Evolutionary conservation across 2,329 filamentous ascomycete genomes (phyloP).

Genomic region (Camillea tinctor): DNA sequence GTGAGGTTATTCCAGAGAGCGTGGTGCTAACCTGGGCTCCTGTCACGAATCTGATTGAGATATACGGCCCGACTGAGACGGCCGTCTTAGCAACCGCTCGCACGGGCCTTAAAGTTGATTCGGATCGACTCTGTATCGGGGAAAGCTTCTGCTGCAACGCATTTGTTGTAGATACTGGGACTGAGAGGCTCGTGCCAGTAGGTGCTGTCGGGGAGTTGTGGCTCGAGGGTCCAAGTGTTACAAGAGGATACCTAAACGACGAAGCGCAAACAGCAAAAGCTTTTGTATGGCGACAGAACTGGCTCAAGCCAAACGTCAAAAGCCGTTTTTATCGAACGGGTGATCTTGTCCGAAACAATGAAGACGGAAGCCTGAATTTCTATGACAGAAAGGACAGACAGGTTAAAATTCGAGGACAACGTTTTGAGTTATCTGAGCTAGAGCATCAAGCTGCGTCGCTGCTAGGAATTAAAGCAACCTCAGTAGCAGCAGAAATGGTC

Average conservation of each 20-base stretch:
- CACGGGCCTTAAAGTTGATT: not conserved
- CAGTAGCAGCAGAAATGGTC: not conserved
- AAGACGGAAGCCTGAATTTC: not conserved
- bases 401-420: not conserved
- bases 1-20: not conserved
- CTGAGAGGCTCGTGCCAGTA: constrained; percentile 18
- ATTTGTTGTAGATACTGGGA: not conserved
- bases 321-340: constrained; percentile 4
- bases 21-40: not conserved
- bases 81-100: not conserved
- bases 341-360: not conserved
- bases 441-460: not conserved
- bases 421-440: not conserved
- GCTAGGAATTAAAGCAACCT: not conserved
- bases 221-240: constrained; percentile 32
- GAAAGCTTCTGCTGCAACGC: not conserved
- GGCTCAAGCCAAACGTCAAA: not conserved
- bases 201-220: constrained; percentile 31
- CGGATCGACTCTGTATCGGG: not conserved
- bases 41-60: not conserved
- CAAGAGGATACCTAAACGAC: constrained; percentile 35
- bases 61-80: not conserved
- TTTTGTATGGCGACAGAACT: constrained; percentile 26
- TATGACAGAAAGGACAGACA: not conserved
- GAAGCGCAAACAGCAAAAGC: constrained; percentile 29